Percentiles rank a stretch among this genome's conserved stretches.
Conservation (phyloP, 768 basidiomycete genomes). For the Phaeotremella fagi region DNA sequence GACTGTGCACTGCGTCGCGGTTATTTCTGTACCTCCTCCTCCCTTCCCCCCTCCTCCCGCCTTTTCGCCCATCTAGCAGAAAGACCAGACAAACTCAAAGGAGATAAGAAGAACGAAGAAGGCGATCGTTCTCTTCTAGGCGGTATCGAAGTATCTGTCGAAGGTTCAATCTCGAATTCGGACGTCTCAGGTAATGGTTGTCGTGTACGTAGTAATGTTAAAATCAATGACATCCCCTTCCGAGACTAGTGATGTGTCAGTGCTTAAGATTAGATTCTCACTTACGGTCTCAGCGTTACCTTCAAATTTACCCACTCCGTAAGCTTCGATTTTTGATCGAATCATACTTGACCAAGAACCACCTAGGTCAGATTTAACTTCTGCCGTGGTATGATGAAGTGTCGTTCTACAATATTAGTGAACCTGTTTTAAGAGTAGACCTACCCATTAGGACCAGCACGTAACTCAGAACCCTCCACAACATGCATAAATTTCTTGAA, state of each 20-base stretch:
- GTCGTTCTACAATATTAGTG: constrained; percentile 15
- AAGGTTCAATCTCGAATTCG: constrained; percentile 15
- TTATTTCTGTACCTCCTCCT: not conserved
- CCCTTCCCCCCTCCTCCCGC: constrained; percentile 5
- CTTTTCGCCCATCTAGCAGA: constrained; percentile 10
- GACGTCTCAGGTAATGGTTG: constrained; percentile 55
- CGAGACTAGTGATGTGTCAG: constrained; percentile 24
- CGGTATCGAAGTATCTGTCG: constrained; percentile 2
- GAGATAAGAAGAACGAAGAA: constrained; percentile 17
- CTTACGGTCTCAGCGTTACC: constrained; percentile 76
- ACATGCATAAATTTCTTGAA: constrained; percentile 93
- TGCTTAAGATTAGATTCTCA: constrained; percentile 9
- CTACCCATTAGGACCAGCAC: constrained; percentile 67
- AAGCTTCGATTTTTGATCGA: constrained; percentile 64
- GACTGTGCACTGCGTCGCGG: not conserved
- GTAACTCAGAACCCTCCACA: constrained; percentile 71
- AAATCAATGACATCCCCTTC: constrained; percentile 71
- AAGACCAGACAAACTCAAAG: constrained; percentile 9
- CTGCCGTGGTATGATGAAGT: constrained; percentile 78
- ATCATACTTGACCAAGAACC: constrained; percentile 74
- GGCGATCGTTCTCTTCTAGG: constrained; percentile 9
- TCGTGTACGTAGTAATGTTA: constrained; percentile 72
- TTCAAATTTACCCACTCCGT: constrained; percentile 78
- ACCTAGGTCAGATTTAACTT: constrained; percentile 81
- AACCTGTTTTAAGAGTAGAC: constrained; percentile 29